Evolutionary conservation across 2,329 filamentous ascomycete genomes (phyloP).

Genomic region (Calcarisporium arbuscula): DNA sequence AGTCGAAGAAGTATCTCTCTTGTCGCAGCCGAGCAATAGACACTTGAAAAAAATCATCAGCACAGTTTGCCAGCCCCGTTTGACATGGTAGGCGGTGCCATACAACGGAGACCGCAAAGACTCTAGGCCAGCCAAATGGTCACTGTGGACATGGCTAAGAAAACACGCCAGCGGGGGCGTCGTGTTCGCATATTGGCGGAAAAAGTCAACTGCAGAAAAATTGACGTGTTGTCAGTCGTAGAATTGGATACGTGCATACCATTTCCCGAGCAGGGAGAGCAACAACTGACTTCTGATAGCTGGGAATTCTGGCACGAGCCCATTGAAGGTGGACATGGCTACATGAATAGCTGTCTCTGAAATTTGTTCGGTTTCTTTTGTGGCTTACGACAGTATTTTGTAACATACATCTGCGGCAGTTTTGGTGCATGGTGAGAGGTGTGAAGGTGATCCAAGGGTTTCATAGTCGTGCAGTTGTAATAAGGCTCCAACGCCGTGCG

Average conservation of each 20-base stretch:
- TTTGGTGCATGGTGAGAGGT: too few species aligned
- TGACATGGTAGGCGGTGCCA: constrained; percentile 9
- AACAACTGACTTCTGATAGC: constrained; percentile 56
- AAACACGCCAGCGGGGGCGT: constrained; percentile 74
- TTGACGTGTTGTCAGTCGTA: too few species aligned
- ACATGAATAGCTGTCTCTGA: not conserved
- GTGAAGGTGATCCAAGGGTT: too few species aligned
- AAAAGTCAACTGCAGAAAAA: constrained; percentile 70
- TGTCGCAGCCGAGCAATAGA: constrained; percentile 86
- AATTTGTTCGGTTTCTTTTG: not conserved
- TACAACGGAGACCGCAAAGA: constrained; percentile 69
- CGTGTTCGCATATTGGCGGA: constrained; percentile 49
- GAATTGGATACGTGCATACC: too few species aligned
- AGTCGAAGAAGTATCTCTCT: constrained; percentile 73
- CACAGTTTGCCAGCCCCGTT: too few species aligned
- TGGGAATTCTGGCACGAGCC: constrained; percentile 69
- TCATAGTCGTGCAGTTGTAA: too few species aligned
- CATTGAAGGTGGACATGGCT: constrained; percentile 74
- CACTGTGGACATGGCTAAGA: constrained; percentile 86
- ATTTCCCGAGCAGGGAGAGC: too few species aligned
- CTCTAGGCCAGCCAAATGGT: constrained; percentile 79
- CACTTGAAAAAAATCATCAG: constrained; percentile 28
- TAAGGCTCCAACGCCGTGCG: too few species aligned
- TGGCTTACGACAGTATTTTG: too few species aligned
- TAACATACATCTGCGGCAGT: too few species aligned